These are phyloP conservation scores for Triadica sebifera DNA, from an alignment of 345 rosid genomes.

Conservation along the genomic window DNA sequence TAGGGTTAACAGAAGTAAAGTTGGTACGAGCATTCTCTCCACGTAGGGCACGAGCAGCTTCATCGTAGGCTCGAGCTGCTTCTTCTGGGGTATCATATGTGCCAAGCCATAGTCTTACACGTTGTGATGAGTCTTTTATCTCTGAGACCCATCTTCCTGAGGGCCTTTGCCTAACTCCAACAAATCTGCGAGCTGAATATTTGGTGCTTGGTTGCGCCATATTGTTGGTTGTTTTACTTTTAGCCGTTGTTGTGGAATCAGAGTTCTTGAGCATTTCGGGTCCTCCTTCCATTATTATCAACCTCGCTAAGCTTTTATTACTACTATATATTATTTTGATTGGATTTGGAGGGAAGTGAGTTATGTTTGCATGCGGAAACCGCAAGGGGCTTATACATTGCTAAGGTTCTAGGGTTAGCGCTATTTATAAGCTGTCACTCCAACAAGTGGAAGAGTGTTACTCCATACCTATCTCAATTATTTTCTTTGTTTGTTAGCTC, in stretches of 20 bases:
- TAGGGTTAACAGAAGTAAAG: conserved; percentile 24
- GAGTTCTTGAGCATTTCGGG: conserved; percentile 16
- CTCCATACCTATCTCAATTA: conserved; percentile 22
- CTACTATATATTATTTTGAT: background rate
- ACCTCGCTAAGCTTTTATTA: too few species aligned
- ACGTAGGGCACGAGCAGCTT: conserved; percentile 69
- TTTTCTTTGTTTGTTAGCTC: conserved; percentile 20
- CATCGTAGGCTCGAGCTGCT: conserved; percentile 69
- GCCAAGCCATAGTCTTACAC: conserved; percentile 65
- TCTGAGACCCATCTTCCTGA: conserved; percentile 80
- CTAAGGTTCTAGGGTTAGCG: background rate
- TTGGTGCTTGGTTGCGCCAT: conserved; percentile 24
- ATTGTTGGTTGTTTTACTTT: background rate
- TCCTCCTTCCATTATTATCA: too few species aligned
- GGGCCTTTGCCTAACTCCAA: conserved; percentile 67
- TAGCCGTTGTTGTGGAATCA: conserved; percentile 8
- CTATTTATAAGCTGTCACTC: conserved; percentile 17
- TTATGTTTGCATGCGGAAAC: conserved; percentile 5
- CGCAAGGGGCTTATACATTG: too few species aligned
- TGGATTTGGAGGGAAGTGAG: background rate
- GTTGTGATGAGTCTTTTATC: conserved; percentile 70
- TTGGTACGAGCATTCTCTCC: conserved; percentile 69
- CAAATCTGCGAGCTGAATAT: conserved; percentile 39
- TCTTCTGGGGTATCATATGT: conserved; percentile 72
- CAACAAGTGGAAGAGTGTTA: conserved; percentile 3